Conservation (phyloP, 441 rosid species). For the Aquilaria agallochum region DNA sequence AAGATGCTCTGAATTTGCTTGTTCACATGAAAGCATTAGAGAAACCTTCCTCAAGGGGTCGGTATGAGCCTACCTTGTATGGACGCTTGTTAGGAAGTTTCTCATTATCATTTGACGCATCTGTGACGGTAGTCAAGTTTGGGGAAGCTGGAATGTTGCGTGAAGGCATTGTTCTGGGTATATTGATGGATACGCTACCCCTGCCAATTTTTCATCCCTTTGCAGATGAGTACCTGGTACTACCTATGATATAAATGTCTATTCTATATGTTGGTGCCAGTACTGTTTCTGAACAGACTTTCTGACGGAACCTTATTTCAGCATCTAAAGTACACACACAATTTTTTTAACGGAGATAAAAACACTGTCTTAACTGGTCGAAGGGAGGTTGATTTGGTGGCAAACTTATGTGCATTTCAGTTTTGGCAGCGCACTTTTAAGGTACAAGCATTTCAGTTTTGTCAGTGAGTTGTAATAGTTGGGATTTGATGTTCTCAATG, state of each 20-base stretch:
- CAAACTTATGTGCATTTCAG: slow-evolving; percentile 75
- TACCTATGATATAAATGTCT: slow-evolving; percentile 17
- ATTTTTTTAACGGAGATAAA: slow-evolving; percentile 50
- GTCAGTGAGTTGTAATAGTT: slow-evolving; percentile 6
- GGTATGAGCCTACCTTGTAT: slow-evolving; percentile 86
- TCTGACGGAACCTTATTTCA: slow-evolving; percentile 29
- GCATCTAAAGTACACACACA: slow-evolving; percentile 55
- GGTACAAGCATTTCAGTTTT: slow-evolving; percentile 32
- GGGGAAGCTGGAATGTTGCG: slow-evolving; percentile 79
- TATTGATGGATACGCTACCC: slow-evolving; percentile 83
- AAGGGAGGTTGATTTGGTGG: slow-evolving; percentile 61
- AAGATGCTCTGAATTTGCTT: slow-evolving; percentile 73
- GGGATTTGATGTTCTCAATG: slow-evolving; percentile 12
- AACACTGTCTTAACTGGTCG: slow-evolving; percentile 43
- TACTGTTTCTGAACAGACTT: slow-evolving; percentile 11
- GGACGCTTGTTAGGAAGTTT: slow-evolving; percentile 87
- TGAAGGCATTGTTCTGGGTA: slow-evolving; percentile 86
- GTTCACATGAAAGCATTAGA: slow-evolving; percentile 52
- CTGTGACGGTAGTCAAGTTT: slow-evolving; percentile 72
- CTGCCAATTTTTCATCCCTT: slow-evolving; percentile 81
- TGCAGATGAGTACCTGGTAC: slow-evolving; percentile 77
- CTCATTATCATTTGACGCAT: slow-evolving; percentile 80
- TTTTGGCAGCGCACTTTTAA: slow-evolving; percentile 89
- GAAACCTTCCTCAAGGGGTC: slow-evolving; percentile 55
- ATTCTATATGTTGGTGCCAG: slow-evolving; percentile 12